Conservation (phyloP, 805 yeast genomes). For the Wickerhamomyces bisporus region DNA sequence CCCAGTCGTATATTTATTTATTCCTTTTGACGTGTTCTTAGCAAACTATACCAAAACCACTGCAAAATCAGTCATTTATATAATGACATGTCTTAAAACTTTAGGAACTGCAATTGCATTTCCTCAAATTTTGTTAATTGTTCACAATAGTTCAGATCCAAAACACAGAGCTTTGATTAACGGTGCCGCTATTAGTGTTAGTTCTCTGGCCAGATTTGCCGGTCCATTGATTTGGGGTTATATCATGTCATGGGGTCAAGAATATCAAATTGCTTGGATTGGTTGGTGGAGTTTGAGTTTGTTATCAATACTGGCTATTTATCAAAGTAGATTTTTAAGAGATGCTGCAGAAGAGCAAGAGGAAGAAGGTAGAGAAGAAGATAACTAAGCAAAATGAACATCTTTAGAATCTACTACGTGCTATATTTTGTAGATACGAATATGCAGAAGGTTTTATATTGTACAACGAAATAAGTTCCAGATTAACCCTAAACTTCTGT, state of each 20-base stretch:
- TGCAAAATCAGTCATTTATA: constrained; percentile 18
- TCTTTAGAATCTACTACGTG: no score
- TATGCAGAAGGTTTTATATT: no score
- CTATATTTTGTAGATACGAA: no score
- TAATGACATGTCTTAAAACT: constrained; percentile 30
- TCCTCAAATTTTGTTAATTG: constrained; percentile 48
- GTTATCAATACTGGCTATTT: constrained; percentile 24
- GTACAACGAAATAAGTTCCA: no score
- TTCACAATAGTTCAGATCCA: constrained; percentile 50
- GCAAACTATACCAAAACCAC: constrained; percentile 21
- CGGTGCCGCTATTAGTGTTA: constrained; percentile 48
- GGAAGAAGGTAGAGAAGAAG: not conserved
- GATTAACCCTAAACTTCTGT: no score
- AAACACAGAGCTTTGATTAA: constrained; percentile 55
- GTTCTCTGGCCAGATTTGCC: constrained; percentile 49
- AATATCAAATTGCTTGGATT: constrained; percentile 25
- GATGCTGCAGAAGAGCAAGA: constrained; percentile 18
- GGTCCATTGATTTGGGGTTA: constrained; percentile 57
- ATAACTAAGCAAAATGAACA: no score
- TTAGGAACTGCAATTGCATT: constrained; percentile 41
- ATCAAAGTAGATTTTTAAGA: constrained; percentile 23
- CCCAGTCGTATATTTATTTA: constrained; percentile 39
- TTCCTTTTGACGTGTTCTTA: constrained; percentile 46
- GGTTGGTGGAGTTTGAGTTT: constrained; percentile 29
- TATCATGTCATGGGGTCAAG: constrained; percentile 33